Evolutionary conservation across 768 basidiomycete genomes (phyloP).

Genomic region (Trametes gibbosa): DNA sequence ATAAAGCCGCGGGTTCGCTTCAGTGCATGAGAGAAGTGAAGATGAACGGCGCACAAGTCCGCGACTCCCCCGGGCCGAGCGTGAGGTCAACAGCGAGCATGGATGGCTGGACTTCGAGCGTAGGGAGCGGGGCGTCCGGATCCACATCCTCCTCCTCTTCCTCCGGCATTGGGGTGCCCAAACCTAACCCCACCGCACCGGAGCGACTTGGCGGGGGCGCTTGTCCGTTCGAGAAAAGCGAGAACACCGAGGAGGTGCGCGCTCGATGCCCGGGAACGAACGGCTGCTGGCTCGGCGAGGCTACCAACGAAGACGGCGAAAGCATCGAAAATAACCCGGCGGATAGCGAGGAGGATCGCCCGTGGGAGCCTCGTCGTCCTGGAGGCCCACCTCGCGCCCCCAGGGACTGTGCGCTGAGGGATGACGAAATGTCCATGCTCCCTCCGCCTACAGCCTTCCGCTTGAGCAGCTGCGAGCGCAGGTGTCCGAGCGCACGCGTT

Average conservation of each 20-base stretch:
- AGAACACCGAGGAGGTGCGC: slow-evolving; percentile 23
- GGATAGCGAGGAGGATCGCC: slow-evolving; percentile 51
- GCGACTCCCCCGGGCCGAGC: slow-evolving; percentile 79
- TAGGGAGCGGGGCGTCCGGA: slow-evolving; percentile 70
- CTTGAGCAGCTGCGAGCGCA: slow-evolving; percentile 51
- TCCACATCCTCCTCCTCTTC: slow-evolving; percentile 48
- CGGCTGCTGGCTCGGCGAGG: slow-evolving; percentile 8
- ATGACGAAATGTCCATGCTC: slow-evolving; percentile 73
- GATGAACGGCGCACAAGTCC: slow-evolving; percentile 62
- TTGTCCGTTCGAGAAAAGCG: slow-evolving; percentile 15
- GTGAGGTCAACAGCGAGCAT: slow-evolving; percentile 88
- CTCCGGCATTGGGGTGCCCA: slow-evolving; percentile 18
- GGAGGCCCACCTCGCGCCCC: neutral
- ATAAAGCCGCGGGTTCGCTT: neutral
- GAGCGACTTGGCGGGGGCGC: slow-evolving; percentile 6
- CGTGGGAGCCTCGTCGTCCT: slow-evolving; percentile 30
- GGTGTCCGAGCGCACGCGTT: slow-evolving; percentile 39
- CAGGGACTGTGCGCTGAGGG: slow-evolving; percentile 27
- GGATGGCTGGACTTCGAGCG: slow-evolving; percentile 79
- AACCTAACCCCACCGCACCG: slow-evolving; percentile 32
- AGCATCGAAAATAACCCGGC: slow-evolving; percentile 44
- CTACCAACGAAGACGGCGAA: slow-evolving; percentile 18
- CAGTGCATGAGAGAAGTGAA: neutral
- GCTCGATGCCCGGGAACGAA: slow-evolving; percentile 25
- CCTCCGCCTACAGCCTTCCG: slow-evolving; percentile 62